These are phyloP conservation scores for Aphanomyces cochlioides DNA, from an alignment of 352 stramenopile genomes.

Conservation along the genomic window DNA sequence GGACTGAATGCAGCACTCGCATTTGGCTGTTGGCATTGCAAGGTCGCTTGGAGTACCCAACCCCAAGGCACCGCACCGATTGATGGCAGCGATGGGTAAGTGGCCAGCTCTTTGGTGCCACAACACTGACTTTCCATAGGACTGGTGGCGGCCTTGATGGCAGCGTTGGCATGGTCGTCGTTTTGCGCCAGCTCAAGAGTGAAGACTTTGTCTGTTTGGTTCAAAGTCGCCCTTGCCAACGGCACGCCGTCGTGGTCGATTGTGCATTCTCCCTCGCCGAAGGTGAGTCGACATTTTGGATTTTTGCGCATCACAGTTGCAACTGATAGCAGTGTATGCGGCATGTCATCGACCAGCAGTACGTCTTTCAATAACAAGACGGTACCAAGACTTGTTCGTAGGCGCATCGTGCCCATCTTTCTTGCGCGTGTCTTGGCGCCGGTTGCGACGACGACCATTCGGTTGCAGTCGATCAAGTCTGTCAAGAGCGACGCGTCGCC, in stretches of 20 bases:
- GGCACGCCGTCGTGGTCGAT: neutral
- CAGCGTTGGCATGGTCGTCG: no score
- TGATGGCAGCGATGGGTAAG: neutral
- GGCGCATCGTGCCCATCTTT: conserved; percentile 12
- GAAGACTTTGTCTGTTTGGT: no score
- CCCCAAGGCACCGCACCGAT: neutral
- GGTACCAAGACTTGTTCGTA: neutral
- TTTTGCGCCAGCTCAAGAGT: no score
- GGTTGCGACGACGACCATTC: conserved; percentile 7
- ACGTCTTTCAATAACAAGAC: neutral
- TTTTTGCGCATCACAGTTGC: neutral
- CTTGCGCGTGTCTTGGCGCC: neutral
- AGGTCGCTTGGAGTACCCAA: conserved; percentile 1
- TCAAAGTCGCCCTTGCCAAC: neutral
- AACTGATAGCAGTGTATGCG: neutral
- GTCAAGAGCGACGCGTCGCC: neutral
- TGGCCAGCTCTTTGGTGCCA: no score
- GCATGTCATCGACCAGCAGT: neutral
- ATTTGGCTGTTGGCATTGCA: neutral
- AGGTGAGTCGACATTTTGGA: conserved; percentile 21
- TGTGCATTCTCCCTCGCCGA: neutral
- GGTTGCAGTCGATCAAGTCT: neutral
- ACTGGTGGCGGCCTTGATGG: no score
- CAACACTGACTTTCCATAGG: no score
- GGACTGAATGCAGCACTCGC: neutral